Conservation (phyloP, 1,284 basidiomycete genomes). For the Fomitopsis pinicola region DNA sequence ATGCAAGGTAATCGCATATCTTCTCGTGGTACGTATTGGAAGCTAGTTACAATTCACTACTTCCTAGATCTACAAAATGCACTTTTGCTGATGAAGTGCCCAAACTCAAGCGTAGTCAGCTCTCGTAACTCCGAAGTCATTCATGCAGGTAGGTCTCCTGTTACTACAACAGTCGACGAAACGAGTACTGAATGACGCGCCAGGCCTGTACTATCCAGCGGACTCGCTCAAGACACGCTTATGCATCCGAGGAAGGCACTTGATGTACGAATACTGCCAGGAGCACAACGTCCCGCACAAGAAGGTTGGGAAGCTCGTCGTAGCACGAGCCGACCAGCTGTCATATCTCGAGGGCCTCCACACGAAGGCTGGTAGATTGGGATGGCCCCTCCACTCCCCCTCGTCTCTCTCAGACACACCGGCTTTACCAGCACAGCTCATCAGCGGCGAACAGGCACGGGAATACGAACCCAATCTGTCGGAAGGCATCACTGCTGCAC, state of each 20-base stretch:
- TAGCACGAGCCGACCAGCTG: constrained; percentile 65
- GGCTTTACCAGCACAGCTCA: constrained; percentile 63
- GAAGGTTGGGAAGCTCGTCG: constrained; percentile 86
- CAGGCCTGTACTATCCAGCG: constrained; percentile 80
- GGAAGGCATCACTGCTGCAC: constrained; percentile 61
- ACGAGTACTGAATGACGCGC: neutral
- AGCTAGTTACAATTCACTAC: too few species aligned
- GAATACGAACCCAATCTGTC: constrained; percentile 83
- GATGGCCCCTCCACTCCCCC: constrained; percentile 43
- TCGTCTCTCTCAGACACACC: constrained; percentile 19
- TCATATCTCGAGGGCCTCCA: constrained; percentile 71
- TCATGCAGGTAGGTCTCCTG: constrained; percentile 64
- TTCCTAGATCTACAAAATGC: too few species aligned
- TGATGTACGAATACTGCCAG: constrained; percentile 81
- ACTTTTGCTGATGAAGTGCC: neutral
- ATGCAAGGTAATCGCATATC: too few species aligned
- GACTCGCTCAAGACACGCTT: constrained; percentile 84
- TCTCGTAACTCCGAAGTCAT: constrained; percentile 97
- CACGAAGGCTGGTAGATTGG: constrained; percentile 52
- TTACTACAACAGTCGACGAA: neutral
- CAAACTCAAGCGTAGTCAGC: constrained; percentile 35
- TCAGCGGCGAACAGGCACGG: constrained; percentile 70
- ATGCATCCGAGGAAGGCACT: constrained; percentile 82
- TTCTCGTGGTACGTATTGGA: too few species aligned
- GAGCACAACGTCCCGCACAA: constrained; percentile 63